Percentiles rank a stretch among this genome's conserved stretches.
These are phyloP conservation scores for Oenanthe javanica DNA, from an alignment of 140 eudicot genomes.

Conservation along the genomic window DNA sequence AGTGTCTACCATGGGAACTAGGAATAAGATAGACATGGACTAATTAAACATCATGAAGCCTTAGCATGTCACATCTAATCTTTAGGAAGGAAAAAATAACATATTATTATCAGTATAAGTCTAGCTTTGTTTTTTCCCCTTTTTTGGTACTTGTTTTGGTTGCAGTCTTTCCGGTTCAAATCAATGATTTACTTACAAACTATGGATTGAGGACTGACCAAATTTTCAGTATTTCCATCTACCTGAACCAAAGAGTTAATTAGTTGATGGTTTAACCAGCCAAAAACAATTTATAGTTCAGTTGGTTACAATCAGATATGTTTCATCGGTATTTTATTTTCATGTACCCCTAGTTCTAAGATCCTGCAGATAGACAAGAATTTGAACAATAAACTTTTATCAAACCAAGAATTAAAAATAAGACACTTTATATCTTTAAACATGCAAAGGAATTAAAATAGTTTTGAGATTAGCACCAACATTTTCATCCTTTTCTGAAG, in stretches of 20 bases:
- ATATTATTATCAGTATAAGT: background rate
- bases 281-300: background rate
- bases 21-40: background rate
- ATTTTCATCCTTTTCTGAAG: slow-evolving; percentile 55
- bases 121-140: background rate
- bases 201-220: background rate
- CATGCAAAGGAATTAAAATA: slow-evolving; percentile 1
- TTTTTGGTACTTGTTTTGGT: background rate
- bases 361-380: background rate
- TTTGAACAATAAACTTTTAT: background rate
- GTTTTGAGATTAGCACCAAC: slow-evolving; percentile 30
- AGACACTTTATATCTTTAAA: background rate
- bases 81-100: background rate
- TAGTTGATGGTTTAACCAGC: background rate
- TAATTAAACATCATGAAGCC: background rate
- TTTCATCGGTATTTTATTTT: background rate
- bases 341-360: background rate
- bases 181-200: background rate
- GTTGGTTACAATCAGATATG: background rate
- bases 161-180: background rate
- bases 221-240: background rate
- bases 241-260: background rate
- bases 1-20: background rate
- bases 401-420: background rate
- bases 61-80: background rate